Base-by-base conservation (phyloP, 441 rosid genomes). In the Pelargonium citronellum region DNA sequence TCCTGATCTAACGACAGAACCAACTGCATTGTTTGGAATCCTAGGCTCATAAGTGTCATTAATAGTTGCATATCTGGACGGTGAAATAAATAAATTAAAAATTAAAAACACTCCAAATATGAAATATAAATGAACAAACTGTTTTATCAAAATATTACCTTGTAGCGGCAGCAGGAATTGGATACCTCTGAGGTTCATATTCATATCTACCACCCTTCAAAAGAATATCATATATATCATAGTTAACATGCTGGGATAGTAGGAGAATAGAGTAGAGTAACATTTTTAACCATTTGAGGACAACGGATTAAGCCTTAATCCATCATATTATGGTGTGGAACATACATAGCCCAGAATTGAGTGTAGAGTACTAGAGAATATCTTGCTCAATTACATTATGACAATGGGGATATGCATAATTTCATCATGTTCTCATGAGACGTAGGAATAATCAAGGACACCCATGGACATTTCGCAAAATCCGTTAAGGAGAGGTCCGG, bases 201-300 rank as follows among this genome's bases (percentile, higher is more conserved):
- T 83, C 84, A 68, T 34, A 81, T 73, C 76, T 72, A 44, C 80
- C 86, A 73, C 71, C 87, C 87, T 83, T 75, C 77, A 84, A 24
- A 73, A 71, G 70, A 74, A 67, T 62, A 67, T 24, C 57, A 69
- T 66, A 64, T 67, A 47, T 19, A 63, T 11, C 67, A 61, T 22
- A 66, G 69, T 67, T 64, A 39, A 27, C 65, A 69, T 16, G 69
- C 27, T 16, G 63, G 69, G 39, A 65, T 24, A 17, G 66, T 37
- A 66, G 24, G 7, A 43, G 8, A 43, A 43, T 43, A 43, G 10
- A 43, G 8, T 7, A 43, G 43, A 7, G 8, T 39, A 4, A 43
- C 11, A 10, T 43, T 10, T 43, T 10, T 43, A 43, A 43, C 47
- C 11, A 43, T 4, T 7, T 10, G 1, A 10, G 2, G 10, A 43